Conservation (phyloP, 2,329 filamentous ascomycete species). For the Paraphoma sp. region DNA sequence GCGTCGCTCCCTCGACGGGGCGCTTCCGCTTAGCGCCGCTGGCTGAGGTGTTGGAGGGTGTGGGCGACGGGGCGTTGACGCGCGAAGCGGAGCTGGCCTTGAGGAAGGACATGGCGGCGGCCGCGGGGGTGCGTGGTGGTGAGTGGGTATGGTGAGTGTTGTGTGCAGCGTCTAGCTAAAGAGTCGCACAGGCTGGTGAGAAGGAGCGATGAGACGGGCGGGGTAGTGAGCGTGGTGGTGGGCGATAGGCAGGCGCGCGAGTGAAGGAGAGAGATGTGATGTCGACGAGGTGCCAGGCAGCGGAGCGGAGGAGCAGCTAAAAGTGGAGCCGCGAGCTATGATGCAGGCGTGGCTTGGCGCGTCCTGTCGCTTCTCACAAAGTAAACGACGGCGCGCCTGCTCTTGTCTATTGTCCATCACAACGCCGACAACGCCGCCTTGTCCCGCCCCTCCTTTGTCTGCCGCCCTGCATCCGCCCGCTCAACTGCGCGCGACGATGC, state of each 20-base stretch:
- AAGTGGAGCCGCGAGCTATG: conserved; percentile 10
- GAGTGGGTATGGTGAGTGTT: not conserved
- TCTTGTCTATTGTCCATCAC: conserved; percentile 5
- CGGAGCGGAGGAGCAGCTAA: not conserved
- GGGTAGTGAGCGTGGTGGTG: conserved; percentile 4
- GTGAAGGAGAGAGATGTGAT: conserved; percentile 3
- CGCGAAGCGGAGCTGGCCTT: conserved; percentile 34
- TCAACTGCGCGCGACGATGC: conserved; percentile 26
- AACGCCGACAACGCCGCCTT: conserved; percentile 22
- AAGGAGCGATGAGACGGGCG: not conserved
- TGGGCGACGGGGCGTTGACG: conserved; percentile 67
- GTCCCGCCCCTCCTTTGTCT: conserved; percentile 35
- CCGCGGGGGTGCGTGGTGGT: conserved; percentile 1
- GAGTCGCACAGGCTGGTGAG: conserved; percentile 31
- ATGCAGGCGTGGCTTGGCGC: conserved; percentile 22
- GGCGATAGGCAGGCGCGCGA: not conserved
- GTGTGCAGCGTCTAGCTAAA: conserved; percentile 43
- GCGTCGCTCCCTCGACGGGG: conserved; percentile 53
- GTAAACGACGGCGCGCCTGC: conserved; percentile 19
- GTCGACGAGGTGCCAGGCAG: not conserved
- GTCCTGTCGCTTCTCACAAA: conserved; percentile 25
- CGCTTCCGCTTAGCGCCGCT: conserved; percentile 63
- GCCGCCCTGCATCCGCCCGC: conserved; percentile 11
- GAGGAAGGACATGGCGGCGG: conserved; percentile 43
- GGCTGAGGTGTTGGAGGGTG: conserved; percentile 53